Evolutionary conservation across 768 basidiomycete species (phyloP).

Genomic region (Lentinula guzmanii): DNA sequence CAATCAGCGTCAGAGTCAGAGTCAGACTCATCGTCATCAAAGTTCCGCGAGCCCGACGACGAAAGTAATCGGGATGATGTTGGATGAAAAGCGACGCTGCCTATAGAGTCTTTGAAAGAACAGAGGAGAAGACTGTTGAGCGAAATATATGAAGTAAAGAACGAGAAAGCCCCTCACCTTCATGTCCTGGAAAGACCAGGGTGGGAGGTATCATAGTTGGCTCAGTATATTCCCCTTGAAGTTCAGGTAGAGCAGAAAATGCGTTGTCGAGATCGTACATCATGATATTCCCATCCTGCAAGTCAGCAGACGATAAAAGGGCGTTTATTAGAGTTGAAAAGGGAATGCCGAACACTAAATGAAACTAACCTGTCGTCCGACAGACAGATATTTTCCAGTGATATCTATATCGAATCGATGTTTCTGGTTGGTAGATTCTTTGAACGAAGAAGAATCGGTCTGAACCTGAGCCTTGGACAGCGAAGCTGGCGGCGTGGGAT

Average conservation of each 20-base stretch:
- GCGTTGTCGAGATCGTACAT: conserved; percentile 47
- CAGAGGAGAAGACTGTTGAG: not conserved
- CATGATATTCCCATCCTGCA: conserved; percentile 47
- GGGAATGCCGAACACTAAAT: no score
- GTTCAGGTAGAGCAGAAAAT: not conserved
- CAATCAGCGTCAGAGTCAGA: conserved; percentile 18
- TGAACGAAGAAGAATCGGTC: not conserved
- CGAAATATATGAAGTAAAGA: not conserved
- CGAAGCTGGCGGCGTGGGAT: conserved; percentile 3
- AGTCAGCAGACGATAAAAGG: not conserved
- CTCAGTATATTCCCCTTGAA: not conserved
- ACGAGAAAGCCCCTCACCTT: conserved; percentile 33
- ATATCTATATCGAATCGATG: conserved; percentile 73
- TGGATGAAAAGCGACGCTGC: conserved; percentile 72
- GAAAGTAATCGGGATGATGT: conserved; percentile 51
- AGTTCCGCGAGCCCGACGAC: conserved; percentile 76
- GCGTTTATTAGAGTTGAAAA: no score
- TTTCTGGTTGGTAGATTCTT: conserved; percentile 54
- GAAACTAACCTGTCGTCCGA: conserved; percentile 61
- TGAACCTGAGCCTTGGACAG: not conserved
- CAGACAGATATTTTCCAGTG: conserved; percentile 54
- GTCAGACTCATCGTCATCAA: conserved; percentile 25
- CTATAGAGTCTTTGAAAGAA: conserved; percentile 57
- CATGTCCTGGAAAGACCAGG: conserved; percentile 46
- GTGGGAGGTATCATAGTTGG: conserved; percentile 16